phyloP scores from a whole-genome alignment of 352 stramenopile species.

The Globisporangium iwayamae region DNA sequence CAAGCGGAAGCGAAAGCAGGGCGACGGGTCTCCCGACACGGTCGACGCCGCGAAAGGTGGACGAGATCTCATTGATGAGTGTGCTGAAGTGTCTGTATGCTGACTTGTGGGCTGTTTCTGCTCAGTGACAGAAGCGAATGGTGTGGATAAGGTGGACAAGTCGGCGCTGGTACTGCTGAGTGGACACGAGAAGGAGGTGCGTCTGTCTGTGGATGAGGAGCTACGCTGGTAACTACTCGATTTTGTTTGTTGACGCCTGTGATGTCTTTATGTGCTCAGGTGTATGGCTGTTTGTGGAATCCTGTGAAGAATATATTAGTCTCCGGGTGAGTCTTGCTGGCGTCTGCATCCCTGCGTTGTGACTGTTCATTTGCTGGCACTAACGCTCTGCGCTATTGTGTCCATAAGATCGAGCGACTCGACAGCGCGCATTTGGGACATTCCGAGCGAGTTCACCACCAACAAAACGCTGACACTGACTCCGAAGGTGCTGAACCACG shows the following conservation, averaged over 20 bases:
- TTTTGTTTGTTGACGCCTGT: conserved; percentile 5
- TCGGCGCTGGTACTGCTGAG: conserved; percentile 60
- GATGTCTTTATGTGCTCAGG: conserved; percentile 58
- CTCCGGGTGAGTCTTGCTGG: conserved; percentile 54
- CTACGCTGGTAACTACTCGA: background rate
- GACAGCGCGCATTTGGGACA: conserved; percentile 92
- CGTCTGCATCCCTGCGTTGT: background rate
- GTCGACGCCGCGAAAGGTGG: conserved; percentile 69
- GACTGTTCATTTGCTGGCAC: background rate
- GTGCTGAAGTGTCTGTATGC: background rate
- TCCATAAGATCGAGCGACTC: conserved; percentile 86
- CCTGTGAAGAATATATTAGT: conserved; percentile 93
- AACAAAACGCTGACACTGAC: conserved; percentile 31
- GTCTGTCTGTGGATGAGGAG: background rate
- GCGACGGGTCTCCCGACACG: conserved; percentile 56
- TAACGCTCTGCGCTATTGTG: background rate
- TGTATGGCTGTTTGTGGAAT: conserved; percentile 98
- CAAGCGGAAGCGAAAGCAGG: conserved; percentile 79
- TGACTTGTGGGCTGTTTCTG: conserved; percentile 4
- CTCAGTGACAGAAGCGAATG: conserved; percentile 50
- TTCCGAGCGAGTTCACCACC: conserved; percentile 62
- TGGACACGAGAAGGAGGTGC: conserved; percentile 81
- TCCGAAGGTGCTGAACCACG: conserved; percentile 68
- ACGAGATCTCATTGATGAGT: background rate
- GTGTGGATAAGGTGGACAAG: conserved; percentile 61